Evolutionary conservation across 768 basidiomycete species (phyloP).

Genomic region (Lanmaoa pseudosensibilis): DNA sequence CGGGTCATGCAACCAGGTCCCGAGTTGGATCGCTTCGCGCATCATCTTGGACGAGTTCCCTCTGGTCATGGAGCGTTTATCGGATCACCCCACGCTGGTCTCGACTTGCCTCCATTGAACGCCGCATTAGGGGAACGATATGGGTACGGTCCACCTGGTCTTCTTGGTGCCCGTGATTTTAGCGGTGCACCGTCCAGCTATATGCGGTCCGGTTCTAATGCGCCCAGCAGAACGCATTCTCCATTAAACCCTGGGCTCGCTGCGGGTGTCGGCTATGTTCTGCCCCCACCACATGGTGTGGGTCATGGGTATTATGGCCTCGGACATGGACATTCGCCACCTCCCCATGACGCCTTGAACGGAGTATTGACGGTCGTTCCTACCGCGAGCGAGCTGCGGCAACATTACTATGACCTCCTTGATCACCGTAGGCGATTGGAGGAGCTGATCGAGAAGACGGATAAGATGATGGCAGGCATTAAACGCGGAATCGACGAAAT

Average conservation of each 20-base stretch:
- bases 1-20: conserved; percentile 31
- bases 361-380: conserved; percentile 36
- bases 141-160: conserved; percentile 38
- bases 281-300: conserved; percentile 40
- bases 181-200: conserved; percentile 52
- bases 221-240: conserved; percentile 73
- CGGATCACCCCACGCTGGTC: conserved; percentile 44
- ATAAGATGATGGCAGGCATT: conserved; percentile 68
- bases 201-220: conserved; percentile 61
- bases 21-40: conserved; percentile 35
- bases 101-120: conserved; percentile 63
- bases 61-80: conserved; percentile 38
- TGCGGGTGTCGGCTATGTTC: conserved; percentile 41
- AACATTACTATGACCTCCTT: conserved; percentile 65
- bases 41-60: conserved; percentile 36
- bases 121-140: conserved; percentile 40
- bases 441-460: conserved; percentile 75
- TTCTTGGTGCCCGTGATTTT: conserved; percentile 34
- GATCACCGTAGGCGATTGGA: conserved; percentile 65
- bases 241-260: conserved; percentile 54
- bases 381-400: conserved; percentile 62
- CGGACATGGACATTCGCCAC: conserved; percentile 39
- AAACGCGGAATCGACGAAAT: conserved; percentile 78
- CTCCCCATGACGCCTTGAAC: conserved; percentile 34
- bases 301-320: conserved; percentile 39